phyloP scores from a whole-genome alignment of 176 grass and related monocot genomes.

The Tuctoria greenei region DNA sequence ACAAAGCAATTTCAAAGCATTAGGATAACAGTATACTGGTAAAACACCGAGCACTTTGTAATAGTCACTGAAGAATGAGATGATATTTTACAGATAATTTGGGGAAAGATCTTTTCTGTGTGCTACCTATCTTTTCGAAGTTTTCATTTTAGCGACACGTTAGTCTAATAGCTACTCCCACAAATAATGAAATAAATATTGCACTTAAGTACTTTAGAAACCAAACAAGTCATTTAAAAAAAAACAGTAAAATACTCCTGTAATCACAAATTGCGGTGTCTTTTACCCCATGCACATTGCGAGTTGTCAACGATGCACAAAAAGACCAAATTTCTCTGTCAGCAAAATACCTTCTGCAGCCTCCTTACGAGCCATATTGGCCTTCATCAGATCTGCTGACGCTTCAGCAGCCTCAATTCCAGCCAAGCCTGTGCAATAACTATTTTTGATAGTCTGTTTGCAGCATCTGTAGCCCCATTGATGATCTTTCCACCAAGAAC shows the following conservation, averaged over 20 bases:
- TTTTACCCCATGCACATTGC: neutral
- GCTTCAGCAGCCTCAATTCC: conserved; percentile 96
- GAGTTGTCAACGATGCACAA: neutral
- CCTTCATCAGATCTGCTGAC: conserved; percentile 81
- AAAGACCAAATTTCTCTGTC: neutral
- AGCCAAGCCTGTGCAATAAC: conserved; percentile 87
- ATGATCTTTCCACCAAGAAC: conserved; percentile 98
- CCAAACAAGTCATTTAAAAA: neutral
- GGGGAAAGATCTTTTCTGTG: no score
- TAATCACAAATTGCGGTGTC: neutral
- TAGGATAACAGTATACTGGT: no score
- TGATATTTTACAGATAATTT: no score
- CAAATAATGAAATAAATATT: no score
- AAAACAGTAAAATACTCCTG: neutral
- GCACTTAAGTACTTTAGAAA: neutral
- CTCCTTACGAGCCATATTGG: conserved; percentile 91
- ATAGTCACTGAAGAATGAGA: no score
- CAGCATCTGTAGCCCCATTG: conserved; percentile 98
- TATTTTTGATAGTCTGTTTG: conserved; percentile 75
- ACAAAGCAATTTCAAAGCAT: no score
- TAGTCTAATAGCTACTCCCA: neutral
- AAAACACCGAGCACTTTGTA: no score
- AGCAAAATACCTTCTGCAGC: conserved; percentile 67
- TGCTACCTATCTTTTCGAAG: neutral
- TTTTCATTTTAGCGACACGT: neutral